Percentiles rank a stretch among this genome's conserved stretches.
These are phyloP conservation scores for Penicillium paxilli DNA, from an alignment of 495 filamentous ascomycete genomes.

Conservation along the genomic window DNA sequence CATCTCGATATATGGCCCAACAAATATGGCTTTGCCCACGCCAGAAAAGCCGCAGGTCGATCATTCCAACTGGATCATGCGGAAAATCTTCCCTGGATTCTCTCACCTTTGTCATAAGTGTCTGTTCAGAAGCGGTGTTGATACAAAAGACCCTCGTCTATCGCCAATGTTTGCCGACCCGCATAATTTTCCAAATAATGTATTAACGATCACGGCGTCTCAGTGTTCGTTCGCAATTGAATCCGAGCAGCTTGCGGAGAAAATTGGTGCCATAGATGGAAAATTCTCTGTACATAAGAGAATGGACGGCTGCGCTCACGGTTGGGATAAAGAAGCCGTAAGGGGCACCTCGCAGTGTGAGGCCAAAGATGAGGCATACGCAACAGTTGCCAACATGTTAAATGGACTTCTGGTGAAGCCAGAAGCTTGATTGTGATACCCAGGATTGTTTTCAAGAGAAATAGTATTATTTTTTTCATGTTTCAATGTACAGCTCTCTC, in stretches of 20 bases:
- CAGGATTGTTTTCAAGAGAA: not conserved
- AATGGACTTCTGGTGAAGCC: not conserved
- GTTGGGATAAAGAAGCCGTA: constrained; percentile 35
- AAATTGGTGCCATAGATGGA: constrained; percentile 25
- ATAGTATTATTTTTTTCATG: too few species aligned
- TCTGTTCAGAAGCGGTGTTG: constrained; percentile 17
- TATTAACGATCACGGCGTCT: constrained; percentile 44
- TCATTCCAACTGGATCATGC: constrained; percentile 27
- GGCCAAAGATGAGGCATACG: constrained; percentile 38
- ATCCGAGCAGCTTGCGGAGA: constrained; percentile 42
- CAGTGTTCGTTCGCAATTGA: constrained; percentile 42
- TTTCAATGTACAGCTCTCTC: too few species aligned
- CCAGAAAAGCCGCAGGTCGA: constrained; percentile 26
- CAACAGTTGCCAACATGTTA: constrained; percentile 29
- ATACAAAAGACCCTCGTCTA: constrained; percentile 37
- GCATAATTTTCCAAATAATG: constrained; percentile 34
- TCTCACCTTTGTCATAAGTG: constrained; percentile 34
- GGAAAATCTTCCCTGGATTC: constrained; percentile 21
- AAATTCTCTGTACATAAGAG: constrained; percentile 33
- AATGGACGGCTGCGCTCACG: constrained; percentile 46
- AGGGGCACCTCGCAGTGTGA: constrained; percentile 24
- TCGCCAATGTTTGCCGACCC: constrained; percentile 39
- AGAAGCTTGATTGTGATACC: not conserved
- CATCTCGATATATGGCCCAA: constrained; percentile 41
- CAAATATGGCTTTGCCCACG: constrained; percentile 31